A percentile compares a stretch with the other conserved stretches of the same genome.
These are phyloP conservation scores for Artemisia tridentata DNA, from an alignment of 129 eudicot genomes.

Conservation along the genomic window DNA sequence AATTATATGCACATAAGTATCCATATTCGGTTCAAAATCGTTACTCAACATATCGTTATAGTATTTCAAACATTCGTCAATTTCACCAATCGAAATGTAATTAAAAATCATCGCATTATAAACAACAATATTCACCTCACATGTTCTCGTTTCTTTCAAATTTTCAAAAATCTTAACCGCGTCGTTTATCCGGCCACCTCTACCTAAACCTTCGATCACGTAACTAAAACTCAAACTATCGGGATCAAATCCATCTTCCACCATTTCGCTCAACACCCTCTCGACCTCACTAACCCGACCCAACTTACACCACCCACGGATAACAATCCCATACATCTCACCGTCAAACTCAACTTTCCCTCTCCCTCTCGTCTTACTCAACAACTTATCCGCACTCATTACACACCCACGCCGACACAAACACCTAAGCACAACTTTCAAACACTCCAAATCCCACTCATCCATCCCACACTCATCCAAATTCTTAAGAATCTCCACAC, in stretches of 20 bases:
- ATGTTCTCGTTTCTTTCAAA: slow-evolving; percentile 40
- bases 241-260: slow-evolving; percentile 67
- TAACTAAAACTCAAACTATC: slow-evolving; percentile 56
- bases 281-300: slow-evolving; percentile 71
- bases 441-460: slow-evolving; percentile 37
- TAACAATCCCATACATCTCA: slow-evolving; percentile 45
- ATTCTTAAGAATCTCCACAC: slow-evolving; percentile 46
- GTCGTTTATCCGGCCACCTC: slow-evolving; percentile 61
- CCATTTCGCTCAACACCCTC: slow-evolving; percentile 63
- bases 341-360: slow-evolving; percentile 30
- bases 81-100: slow-evolving; percentile 45
- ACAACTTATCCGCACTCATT: slow-evolving; percentile 43
- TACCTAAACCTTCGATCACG: slow-evolving; percentile 78
- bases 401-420: slow-evolving; percentile 54
- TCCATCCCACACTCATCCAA: slow-evolving; percentile 65
- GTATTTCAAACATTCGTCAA: slow-evolving; percentile 62
- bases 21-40: slow-evolving; percentile 53
- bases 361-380: slow-evolving; percentile 52
- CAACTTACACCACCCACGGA: slow-evolving; percentile 66
- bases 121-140: slow-evolving; percentile 41
- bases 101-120: slow-evolving; percentile 73
- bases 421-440: slow-evolving; percentile 64
- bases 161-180: slow-evolving; percentile 61
- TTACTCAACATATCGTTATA: slow-evolving; percentile 52
- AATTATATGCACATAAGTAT: slow-evolving; percentile 55